Base-by-base conservation (phyloP, 805 yeast genomes). In the Candida namnaoensis region DNA sequence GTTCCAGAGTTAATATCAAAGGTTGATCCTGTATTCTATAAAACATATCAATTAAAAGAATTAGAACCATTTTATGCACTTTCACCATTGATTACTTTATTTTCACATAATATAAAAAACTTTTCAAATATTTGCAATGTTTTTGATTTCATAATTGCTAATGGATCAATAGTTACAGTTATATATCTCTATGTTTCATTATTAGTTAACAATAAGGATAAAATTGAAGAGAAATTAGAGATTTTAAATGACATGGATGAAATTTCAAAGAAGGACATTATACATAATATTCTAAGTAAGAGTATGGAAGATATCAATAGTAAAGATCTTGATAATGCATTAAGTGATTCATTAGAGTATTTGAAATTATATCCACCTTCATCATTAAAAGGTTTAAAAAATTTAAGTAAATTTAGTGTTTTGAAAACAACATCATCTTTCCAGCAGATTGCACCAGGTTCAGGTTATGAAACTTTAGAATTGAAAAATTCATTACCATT, bases 31-130 rank as follows among this genome's bases (percentile, higher is more conserved):
- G 49, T 58, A 3, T 54, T 78, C 7, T 68, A 61, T 38, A 56
- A 59, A 4, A 44, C 51, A 6, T 45, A 69, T 5, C 51, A 52
- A 32, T 42, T 71, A n/a, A 49, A 53, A 23, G 50, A 72, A 15
- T 66, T 78, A 12, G 68, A 71, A 44, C 87, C 88, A 2, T 71
- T 71, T 41, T 90, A 78, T 53, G 83, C 88, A 0, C 60, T 93
- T 13, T 83, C 96, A 15, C 74, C 91, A 1, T 64, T 91, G 1
- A 66, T 91, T 32, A 88, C 98, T 1, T 50, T 86, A 37, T 87
- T 80, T 56, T 66, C 91, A 8, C 97, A 90, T 61, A 88, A 87
- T 45, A 47, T 75, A 15, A 62, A 66, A 36, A 66, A 69, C 32
- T 61, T 72, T 38, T 63, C 62, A 11, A 72, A 75, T 27, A 61